Conservation (phyloP, 2,329 filamentous ascomycete genomes). For the Diaporthe citri region DNA sequence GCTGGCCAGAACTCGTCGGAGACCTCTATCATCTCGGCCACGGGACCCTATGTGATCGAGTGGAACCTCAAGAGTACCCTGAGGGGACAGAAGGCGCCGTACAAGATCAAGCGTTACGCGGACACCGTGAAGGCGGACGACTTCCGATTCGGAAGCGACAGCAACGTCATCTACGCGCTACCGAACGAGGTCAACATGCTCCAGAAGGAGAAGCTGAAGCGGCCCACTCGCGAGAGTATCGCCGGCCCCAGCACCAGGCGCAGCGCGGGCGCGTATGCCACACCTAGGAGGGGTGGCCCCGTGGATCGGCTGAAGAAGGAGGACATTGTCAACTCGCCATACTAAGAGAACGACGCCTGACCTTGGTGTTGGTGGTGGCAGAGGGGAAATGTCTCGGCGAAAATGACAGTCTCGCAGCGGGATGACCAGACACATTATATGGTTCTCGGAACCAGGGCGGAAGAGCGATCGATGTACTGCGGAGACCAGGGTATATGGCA, state of each 20-base stretch:
- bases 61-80: constrained; percentile 96
- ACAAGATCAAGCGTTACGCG: constrained; percentile 95
- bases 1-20: constrained; percentile 84
- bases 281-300: constrained; percentile 32
- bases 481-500: too few species aligned
- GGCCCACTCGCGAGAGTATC: constrained; percentile 94
- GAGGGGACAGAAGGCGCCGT: constrained; percentile 84
- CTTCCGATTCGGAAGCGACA: constrained; percentile 96
- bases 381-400: not conserved
- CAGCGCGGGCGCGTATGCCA: constrained; percentile 58
- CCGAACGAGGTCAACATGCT: constrained; percentile 99
- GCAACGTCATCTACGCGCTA: constrained; percentile 96
- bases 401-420: too few species aligned
- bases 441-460: too few species aligned
- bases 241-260: constrained; percentile 69
- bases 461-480: not conserved
- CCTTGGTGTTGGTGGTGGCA: not conserved
- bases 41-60: constrained; percentile 95
- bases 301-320: constrained; percentile 71
- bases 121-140: constrained; percentile 98
- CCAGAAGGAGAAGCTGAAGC: constrained; percentile 84
- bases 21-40: constrained; percentile 96
- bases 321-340: constrained; percentile 83
- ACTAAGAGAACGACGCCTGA: constrained; percentile 51
- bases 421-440: not conserved